Percentiles rank a stretch among this genome's conserved stretches.
phyloP scores from a whole-genome alignment of 2,329 filamentous ascomycete species.

The Fonsecaea nubica region DNA sequence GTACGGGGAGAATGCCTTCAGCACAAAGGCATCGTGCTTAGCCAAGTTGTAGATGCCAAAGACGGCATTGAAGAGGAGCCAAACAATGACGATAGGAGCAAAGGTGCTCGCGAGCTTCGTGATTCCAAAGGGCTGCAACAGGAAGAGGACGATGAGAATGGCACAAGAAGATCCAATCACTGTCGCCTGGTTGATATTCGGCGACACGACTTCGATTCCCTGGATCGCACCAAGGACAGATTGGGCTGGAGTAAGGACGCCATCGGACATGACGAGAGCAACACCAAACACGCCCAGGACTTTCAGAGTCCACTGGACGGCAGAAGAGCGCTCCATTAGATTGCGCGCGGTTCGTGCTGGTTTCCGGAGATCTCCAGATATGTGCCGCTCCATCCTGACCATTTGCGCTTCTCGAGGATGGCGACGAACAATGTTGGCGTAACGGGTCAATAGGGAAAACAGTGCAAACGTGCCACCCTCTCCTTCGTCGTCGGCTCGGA shows the following conservation, averaged over 20 bases:
- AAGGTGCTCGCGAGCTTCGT: constrained; percentile 57
- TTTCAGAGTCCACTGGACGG: constrained; percentile 57
- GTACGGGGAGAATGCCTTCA: constrained; percentile 59
- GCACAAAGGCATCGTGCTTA: constrained; percentile 56
- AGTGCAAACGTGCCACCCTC: constrained; percentile 64
- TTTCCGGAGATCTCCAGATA: constrained; percentile 53
- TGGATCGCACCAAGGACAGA: constrained; percentile 65
- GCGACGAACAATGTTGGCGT: constrained; percentile 60
- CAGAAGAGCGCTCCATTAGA: constrained; percentile 55
- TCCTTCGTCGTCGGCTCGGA: constrained; percentile 63
- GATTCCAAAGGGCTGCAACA: constrained; percentile 63
- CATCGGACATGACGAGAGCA: constrained; percentile 62
- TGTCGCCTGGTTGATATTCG: constrained; percentile 53
- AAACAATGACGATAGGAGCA: constrained; percentile 62
- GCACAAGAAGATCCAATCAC: constrained; percentile 60
- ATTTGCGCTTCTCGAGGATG: constrained; percentile 58
- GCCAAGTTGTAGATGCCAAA: constrained; percentile 62
- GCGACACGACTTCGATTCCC: constrained; percentile 57
- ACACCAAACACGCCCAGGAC: constrained; percentile 62
- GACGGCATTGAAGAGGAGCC: constrained; percentile 58
- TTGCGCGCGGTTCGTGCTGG: constrained; percentile 53
- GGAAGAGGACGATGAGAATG: constrained; percentile 61
- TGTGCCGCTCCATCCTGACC: constrained; percentile 56
- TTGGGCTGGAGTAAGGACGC: constrained; percentile 63
- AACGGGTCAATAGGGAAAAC: constrained; percentile 60